Evolutionary conservation across 169 alveolate genomes (phyloP), one percentile per base, ranked within the genome.

Genomic region (Plasmodium billcollinsi): DNA sequence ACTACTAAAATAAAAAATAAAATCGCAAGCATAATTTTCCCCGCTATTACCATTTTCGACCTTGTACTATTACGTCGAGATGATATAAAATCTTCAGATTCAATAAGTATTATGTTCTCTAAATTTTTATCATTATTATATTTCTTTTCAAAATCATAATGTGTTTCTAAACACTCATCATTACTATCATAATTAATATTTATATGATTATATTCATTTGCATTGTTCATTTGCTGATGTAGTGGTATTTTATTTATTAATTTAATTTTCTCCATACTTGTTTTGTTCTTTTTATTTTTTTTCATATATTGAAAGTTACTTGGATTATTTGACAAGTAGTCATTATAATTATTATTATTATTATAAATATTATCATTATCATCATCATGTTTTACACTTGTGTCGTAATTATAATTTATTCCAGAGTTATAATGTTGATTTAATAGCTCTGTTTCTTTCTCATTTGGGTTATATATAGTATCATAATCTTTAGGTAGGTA

Each of bases 131-230:
- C 88, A 52, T 52, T 15, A 62, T 39, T 56, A 43, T 86, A 86
- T 71, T 73, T 70, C 50, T 86, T 62, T 59, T 86, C 92, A 58
- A 86, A 86, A 72, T 72, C 73, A 33, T 86, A 86, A 21, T 73
- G 88, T 0, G 88, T 72, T 61, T 86, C 92, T 15, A 66, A 49
- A 74, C 88, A 71, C 3, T 86, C 88, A 4, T 71, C 73, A 6
- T 59, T 63, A 39, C 45, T 45, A 29, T 47, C 47, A 29, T 33
- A 43, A 47, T 86, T 49, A 61, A 29, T 54, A 20, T 26, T 86
- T 54, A 26, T 18, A 26, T 86, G 71, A 29, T 73, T 54, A 65
- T 86, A 62, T 11, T 12, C 26, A 43, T 58, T 11, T 24, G 21
- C 54, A 7, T 15, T 47, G 12, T 59, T n/a, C 2, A 65, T 54